Evolutionary conservation across 148 eudicot genomes (phyloP).

Genomic region (Cornus controversa): DNA sequence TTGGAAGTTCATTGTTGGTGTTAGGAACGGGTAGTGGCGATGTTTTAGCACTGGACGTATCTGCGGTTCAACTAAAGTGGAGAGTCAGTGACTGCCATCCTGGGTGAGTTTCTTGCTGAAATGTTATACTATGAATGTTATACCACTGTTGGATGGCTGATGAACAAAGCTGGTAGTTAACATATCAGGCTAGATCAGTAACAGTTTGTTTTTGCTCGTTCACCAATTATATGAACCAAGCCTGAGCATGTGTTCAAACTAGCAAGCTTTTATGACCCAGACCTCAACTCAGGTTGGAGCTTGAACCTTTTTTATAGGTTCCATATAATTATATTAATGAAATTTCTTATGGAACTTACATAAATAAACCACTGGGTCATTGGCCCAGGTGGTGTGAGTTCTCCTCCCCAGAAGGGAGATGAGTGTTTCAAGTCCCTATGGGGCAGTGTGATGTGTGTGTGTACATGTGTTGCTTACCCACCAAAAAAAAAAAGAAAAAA

Average conservation of each 20-base stretch:
- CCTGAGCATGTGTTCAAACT: not conserved
- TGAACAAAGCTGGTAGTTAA: not conserved
- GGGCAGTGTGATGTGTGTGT: too few species aligned
- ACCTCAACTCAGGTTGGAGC: not conserved
- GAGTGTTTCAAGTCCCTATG: too few species aligned
- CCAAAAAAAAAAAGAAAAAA: too few species aligned
- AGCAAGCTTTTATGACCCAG: not conserved
- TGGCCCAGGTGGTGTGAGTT: too few species aligned
- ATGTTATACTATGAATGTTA: too few species aligned
- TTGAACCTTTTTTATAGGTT: not conserved
- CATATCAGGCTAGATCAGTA: not conserved
- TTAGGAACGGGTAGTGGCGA: conserved; percentile 96
- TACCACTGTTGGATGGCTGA: not conserved
- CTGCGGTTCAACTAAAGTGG: conserved; percentile 90
- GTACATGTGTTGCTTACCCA: too few species aligned
- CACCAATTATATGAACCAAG: not conserved
- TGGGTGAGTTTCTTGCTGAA: conserved; percentile 55
- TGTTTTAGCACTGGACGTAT: conserved; percentile 76
- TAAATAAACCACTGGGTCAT: too few species aligned
- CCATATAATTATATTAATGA: not conserved
- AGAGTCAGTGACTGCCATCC: conserved; percentile 89
- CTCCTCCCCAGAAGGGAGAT: too few species aligned
- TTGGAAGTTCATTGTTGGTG: conserved; percentile 60
- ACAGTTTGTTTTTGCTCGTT: not conserved
- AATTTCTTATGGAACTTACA: too few species aligned